These are phyloP conservation scores for Penicillium psychrosexuale DNA, from an alignment of 2,329 filamentous ascomycete genomes.

Conservation along the genomic window DNA sequence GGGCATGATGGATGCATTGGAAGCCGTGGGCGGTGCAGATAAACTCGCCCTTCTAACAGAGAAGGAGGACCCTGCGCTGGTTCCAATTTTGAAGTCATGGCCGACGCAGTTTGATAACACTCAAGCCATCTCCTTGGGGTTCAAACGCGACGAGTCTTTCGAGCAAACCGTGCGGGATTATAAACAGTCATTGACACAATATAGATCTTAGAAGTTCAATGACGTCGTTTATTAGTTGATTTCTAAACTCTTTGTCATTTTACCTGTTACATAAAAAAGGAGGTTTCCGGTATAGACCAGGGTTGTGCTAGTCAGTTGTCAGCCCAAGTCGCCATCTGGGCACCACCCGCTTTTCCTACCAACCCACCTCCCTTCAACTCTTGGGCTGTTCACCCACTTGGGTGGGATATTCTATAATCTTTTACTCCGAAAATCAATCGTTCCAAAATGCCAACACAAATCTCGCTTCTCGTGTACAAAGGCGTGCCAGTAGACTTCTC, in stretches of 20 bases:
- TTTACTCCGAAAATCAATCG: background rate
- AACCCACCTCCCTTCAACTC: background rate
- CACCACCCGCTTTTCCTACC: background rate
- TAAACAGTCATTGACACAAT: constrained; percentile 34
- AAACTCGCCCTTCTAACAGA: constrained; percentile 52
- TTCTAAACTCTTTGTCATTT: background rate
- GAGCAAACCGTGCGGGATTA: constrained; percentile 58
- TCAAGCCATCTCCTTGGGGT: constrained; percentile 51
- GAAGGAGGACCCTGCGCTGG: constrained; percentile 50
- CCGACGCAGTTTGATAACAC: constrained; percentile 55
- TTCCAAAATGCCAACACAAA: constrained; percentile 19
- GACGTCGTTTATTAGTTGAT: background rate
- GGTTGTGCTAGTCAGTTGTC: background rate
- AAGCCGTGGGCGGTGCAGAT: constrained; percentile 54
- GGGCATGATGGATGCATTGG: constrained; percentile 56
- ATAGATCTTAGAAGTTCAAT: background rate
- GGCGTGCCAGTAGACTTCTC: constrained; percentile 30
- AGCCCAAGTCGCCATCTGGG: background rate
- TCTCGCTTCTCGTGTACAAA: constrained; percentile 27
- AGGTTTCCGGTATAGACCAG: background rate
- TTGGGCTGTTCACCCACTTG: background rate
- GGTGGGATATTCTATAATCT: background rate
- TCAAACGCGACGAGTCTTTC: constrained; percentile 51
- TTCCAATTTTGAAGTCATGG: constrained; percentile 56
- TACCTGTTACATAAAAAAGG: background rate